Evolutionary conservation across 805 yeast species (phyloP).

Genomic region (Starmerella stigmatis): DNA sequence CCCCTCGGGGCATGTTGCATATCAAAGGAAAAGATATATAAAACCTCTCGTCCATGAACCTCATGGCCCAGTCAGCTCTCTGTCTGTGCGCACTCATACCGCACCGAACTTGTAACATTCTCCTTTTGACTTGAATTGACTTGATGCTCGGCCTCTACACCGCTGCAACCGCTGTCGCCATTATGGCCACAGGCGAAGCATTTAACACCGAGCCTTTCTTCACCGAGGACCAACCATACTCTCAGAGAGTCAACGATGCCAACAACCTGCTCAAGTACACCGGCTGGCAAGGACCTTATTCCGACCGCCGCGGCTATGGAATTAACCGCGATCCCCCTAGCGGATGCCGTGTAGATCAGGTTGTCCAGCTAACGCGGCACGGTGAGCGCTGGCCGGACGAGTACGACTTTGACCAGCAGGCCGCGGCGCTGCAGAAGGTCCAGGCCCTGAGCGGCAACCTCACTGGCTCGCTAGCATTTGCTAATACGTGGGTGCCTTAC

Average conservation of each 20-base stretch:
- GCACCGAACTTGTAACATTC: not conserved
- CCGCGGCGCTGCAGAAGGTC: slow-evolving; percentile 15
- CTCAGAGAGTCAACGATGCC: slow-evolving; percentile 29
- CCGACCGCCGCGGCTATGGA: slow-evolving; percentile 40
- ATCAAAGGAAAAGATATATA: too few species aligned
- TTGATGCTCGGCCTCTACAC: not conserved
- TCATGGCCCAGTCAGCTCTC: too few species aligned
- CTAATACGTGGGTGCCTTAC: slow-evolving; percentile 40
- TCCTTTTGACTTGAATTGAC: not conserved
- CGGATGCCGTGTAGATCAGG: slow-evolving; percentile 45
- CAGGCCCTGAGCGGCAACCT: slow-evolving; percentile 11
- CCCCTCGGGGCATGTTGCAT: too few species aligned
- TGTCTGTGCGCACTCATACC: not conserved
- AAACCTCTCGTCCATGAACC: too few species aligned
- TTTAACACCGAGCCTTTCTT: slow-evolving; percentile 15
- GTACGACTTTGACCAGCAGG: slow-evolving; percentile 9
- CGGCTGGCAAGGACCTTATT: slow-evolving; percentile 20
- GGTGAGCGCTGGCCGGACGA: slow-evolving; percentile 47
- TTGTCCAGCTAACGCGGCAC: slow-evolving; percentile 43
- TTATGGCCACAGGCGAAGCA: slow-evolving; percentile 15
- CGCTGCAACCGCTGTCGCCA: slow-evolving; percentile 6
- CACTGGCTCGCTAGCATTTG: slow-evolving; percentile 38
- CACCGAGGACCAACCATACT: slow-evolving; percentile 19
- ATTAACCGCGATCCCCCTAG: slow-evolving; percentile 43
- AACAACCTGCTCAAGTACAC: slow-evolving; percentile 25